Evolutionary conservation across 805 yeast species (phyloP).

Genomic region (Candida suzukii): DNA sequence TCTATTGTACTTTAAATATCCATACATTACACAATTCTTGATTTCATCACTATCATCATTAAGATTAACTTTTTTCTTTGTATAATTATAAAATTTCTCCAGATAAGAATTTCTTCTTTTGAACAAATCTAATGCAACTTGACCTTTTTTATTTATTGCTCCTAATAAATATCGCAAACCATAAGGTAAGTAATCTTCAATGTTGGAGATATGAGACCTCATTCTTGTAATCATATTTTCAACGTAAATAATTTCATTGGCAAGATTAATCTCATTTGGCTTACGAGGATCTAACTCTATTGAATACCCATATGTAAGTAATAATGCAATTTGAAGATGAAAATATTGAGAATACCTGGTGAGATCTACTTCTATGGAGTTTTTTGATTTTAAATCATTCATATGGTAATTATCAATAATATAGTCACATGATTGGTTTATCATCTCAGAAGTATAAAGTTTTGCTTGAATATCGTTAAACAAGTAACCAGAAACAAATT

Average conservation of each 20-base stretch:
- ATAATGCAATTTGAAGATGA: constrained; percentile 43
- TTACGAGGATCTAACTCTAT: constrained; percentile 35
- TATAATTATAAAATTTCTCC: constrained; percentile 26
- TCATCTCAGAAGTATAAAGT: constrained; percentile 22
- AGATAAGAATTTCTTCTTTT: constrained; percentile 43
- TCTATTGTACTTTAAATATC: constrained; percentile 10
- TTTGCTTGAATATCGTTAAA: constrained; percentile 28
- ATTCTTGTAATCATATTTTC: constrained; percentile 51
- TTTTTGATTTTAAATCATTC: not conserved
- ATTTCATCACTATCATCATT: constrained; percentile 3
- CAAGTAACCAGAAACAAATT: constrained; percentile 38
- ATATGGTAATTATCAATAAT: constrained; percentile 6
- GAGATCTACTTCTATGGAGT: constrained; percentile 29
- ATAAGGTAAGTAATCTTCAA: constrained; percentile 45
- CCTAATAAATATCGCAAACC: constrained; percentile 25
- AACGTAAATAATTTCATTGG: constrained; percentile 45
- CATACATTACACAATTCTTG: constrained; percentile 18
- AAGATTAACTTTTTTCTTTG: constrained; percentile 12
- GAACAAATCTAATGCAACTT: constrained; percentile 24
- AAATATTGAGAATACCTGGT: constrained; percentile 39
- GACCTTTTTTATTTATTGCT: constrained; percentile 8
- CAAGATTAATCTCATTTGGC: constrained; percentile 28
- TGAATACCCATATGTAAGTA: constrained; percentile 44
- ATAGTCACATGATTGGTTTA: constrained; percentile 32
- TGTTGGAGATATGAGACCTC: constrained; percentile 50